These are phyloP conservation scores for Pestalotiopsis sp. DNA, from an alignment of 2,329 filamentous ascomycete species.

Conservation along the genomic window DNA sequence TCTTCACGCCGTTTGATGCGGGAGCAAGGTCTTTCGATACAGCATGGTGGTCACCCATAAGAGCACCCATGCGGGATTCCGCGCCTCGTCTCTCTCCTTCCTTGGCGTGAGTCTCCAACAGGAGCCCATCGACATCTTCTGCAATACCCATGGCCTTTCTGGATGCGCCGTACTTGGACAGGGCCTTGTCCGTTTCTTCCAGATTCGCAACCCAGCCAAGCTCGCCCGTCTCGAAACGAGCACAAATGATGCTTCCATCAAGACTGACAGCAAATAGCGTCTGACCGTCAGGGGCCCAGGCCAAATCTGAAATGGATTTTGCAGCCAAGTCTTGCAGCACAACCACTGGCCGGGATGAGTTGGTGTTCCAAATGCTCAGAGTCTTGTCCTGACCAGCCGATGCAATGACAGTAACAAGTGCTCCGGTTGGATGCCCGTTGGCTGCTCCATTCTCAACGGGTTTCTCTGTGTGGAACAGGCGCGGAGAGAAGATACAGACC, in stretches of 20 bases:
- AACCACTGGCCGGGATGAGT: constrained; percentile 86
- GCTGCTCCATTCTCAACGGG: constrained; percentile 56
- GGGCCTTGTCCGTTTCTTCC: constrained; percentile 87
- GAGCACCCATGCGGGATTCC: constrained; percentile 94
- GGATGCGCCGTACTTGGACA: constrained; percentile 90
- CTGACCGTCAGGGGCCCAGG: constrained; percentile 91
- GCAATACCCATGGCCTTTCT: constrained; percentile 87
- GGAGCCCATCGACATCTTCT: constrained; percentile 88
- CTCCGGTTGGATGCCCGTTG: constrained; percentile 48
- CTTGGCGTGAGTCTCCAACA: constrained; percentile 89
- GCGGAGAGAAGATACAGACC: constrained; percentile 94
- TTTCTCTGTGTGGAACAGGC: constrained; percentile 78
- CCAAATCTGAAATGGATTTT: constrained; percentile 92
- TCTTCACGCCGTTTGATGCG: constrained; percentile 56
- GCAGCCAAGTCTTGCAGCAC: constrained; percentile 86
- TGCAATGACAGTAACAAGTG: constrained; percentile 86
- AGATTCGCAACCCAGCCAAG: constrained; percentile 84
- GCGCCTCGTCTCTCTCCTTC: constrained; percentile 87
- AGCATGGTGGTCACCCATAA: constrained; percentile 83
- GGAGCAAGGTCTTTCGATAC: constrained; percentile 52
- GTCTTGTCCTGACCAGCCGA: constrained; percentile 97
- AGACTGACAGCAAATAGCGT: constrained; percentile 84
- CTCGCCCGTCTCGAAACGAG: constrained; percentile 84
- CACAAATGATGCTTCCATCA: constrained; percentile 83
- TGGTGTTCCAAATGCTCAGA: constrained; percentile 96